Percentiles rank a stretch among this genome's conserved stretches.
phyloP scores from a whole-genome alignment of 2,329 filamentous ascomycete genomes.

The Colletotrichum graminicola region DNA sequence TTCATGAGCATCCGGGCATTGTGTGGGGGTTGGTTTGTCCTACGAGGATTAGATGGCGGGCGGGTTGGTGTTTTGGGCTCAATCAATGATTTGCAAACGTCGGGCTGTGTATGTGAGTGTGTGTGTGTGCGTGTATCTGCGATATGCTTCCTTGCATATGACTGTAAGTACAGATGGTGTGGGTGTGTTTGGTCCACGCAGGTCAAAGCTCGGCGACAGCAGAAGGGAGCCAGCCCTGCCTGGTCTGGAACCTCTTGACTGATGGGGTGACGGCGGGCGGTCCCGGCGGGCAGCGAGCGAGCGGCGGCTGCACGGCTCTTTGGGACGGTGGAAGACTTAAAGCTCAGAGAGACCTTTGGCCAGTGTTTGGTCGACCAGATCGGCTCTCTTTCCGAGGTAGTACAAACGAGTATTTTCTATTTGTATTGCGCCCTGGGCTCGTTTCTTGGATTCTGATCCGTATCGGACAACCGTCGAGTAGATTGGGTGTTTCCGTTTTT shows the following conservation, averaged over 20 bases:
- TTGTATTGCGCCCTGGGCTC: neutral
- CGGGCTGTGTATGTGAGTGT: neutral
- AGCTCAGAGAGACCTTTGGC: neutral
- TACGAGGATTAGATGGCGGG: constrained; percentile 16
- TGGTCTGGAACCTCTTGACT: constrained; percentile 11
- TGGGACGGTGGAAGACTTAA: neutral
- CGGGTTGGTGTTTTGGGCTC: constrained; percentile 25
- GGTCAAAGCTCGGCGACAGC: constrained; percentile 7
- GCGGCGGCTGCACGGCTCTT: constrained; percentile 21
- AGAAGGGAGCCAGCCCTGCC: constrained; percentile 16
- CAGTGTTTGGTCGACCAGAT: neutral
- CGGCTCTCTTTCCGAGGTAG: neutral
- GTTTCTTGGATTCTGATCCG: no score
- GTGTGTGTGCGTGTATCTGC: neutral
- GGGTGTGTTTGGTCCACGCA: neutral
- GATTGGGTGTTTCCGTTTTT: neutral
- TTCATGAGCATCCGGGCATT: constrained; percentile 42
- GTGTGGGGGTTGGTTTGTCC: constrained; percentile 46
- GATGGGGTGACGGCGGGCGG: constrained; percentile 20
- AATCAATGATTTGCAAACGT: constrained; percentile 21
- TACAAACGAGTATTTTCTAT: neutral
- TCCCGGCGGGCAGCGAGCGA: constrained; percentile 26
- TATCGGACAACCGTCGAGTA: neutral
- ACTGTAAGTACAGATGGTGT: neutral
- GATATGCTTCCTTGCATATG: neutral